Evolutionary conservation across 345 rosid genomes (phyloP).

Genomic region (Ricinus communis): DNA sequence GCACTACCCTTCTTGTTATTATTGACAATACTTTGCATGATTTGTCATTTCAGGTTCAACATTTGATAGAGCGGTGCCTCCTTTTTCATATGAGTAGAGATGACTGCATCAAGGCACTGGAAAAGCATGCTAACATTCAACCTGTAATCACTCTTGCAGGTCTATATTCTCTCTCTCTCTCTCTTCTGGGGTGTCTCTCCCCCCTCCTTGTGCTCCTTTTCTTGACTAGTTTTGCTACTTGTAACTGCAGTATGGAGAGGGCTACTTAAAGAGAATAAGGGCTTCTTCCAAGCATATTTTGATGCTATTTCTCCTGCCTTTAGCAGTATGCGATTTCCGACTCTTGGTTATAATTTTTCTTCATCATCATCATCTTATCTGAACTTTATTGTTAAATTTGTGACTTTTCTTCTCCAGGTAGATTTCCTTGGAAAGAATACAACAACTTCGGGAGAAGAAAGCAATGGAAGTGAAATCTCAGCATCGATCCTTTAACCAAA

Average conservation of each 20-base stretch:
- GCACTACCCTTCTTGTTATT: background rate
- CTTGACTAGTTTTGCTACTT: background rate
- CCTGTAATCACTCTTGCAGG: conserved; percentile 49
- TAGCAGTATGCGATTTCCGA: background rate
- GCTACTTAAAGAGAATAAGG: conserved; percentile 46
- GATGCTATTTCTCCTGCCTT: conserved; percentile 14
- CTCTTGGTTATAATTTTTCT: background rate
- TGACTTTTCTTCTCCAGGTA: background rate
- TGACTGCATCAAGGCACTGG: conserved; percentile 42
- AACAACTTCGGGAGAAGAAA: background rate
- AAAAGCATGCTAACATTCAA: conserved; percentile 41
- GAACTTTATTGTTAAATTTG: too few species aligned
- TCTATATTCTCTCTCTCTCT: background rate
- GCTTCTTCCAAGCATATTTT: conserved; percentile 44
- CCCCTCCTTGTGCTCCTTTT: background rate
- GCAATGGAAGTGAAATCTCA: background rate
- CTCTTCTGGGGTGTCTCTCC: background rate
- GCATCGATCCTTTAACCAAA: too few species aligned
- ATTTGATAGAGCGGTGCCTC: conserved; percentile 55
- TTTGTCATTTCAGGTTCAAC: conserved; percentile 39
- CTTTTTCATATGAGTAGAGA: conserved; percentile 47
- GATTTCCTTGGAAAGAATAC: background rate
- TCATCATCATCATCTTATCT: too few species aligned
- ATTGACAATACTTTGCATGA: background rate
- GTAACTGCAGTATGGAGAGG: conserved; percentile 46